Evolutionary conservation across 1,284 basidiomycete genomes (phyloP).

Genomic region (Ustilago hordei): DNA sequence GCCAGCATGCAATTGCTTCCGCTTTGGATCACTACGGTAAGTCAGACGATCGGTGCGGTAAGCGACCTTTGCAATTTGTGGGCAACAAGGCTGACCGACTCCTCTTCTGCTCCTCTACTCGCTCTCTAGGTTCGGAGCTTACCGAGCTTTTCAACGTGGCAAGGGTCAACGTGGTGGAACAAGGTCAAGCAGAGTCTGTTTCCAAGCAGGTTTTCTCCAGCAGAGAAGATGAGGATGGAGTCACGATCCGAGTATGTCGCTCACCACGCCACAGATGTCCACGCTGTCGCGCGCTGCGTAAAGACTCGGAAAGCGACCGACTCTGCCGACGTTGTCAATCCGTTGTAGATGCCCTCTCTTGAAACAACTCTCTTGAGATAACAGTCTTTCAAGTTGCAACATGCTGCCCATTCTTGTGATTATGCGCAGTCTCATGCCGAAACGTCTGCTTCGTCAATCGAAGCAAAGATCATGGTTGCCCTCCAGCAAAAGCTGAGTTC

Average conservation of each 20-base stretch:
- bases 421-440: too few relatives aligned
- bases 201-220: neutral
- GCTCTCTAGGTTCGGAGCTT: constrained; percentile 25
- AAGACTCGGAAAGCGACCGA: constrained; percentile 26
- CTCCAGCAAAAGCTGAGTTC: neutral
- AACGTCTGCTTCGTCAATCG: neutral
- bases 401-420: too few relatives aligned
- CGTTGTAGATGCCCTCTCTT: constrained; percentile 24
- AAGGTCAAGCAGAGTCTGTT: neutral
- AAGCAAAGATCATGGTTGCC: neutral
- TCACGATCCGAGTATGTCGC: constrained; percentile 38
- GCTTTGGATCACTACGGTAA: constrained; percentile 3
- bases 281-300: constrained; percentile 54
- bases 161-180: constrained; percentile 36
- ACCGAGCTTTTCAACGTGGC: constrained; percentile 58
- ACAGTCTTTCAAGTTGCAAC: too few relatives aligned
- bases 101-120: neutral
- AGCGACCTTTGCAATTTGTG: neutral
- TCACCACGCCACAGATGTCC: constrained; percentile 56
- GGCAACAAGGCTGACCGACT: neutral
- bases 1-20: constrained; percentile 2
- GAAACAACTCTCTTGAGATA: neutral
- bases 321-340: constrained; percentile 40
- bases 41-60: neutral
- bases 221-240: constrained; percentile 7